These are phyloP conservation scores for Phytophthora fragariaefolia DNA, from an alignment of 352 stramenopile species.

Conservation along the genomic window DNA sequence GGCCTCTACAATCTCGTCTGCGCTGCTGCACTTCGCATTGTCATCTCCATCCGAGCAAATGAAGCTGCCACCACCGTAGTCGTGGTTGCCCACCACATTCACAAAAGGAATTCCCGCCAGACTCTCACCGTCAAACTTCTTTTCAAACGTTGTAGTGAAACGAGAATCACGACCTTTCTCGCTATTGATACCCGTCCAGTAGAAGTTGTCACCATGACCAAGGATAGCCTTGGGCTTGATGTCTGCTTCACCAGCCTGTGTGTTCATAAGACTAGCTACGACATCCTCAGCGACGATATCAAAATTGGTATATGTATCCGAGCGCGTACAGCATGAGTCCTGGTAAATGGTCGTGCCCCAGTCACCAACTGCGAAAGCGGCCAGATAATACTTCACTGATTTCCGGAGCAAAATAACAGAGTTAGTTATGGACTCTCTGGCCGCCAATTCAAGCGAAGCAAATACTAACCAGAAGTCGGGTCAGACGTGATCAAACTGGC, in stretches of 20 bases:
- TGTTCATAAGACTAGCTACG: slow-evolving; percentile 39
- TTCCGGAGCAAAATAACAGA: neutral
- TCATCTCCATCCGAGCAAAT: slow-evolving; percentile 47
- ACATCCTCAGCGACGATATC: slow-evolving; percentile 27
- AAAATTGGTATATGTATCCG: slow-evolving; percentile 34
- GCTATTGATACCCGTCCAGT: slow-evolving; percentile 62
- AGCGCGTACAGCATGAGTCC: slow-evolving; percentile 45
- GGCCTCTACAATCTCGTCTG: slow-evolving; percentile 40
- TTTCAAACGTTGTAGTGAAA: slow-evolving; percentile 37
- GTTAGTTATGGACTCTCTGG: neutral
- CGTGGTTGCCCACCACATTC: slow-evolving; percentile 72
- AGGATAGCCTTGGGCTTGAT: slow-evolving; percentile 57
- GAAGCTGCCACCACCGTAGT: slow-evolving; percentile 61
- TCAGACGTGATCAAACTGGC: slow-evolving; percentile 1
- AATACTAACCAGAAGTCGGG: neutral
- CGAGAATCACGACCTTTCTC: slow-evolving; percentile 40
- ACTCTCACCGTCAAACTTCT: slow-evolving; percentile 44
- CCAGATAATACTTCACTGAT: slow-evolving; percentile 17
- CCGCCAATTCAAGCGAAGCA: neutral
- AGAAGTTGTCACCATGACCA: slow-evolving; percentile 30
- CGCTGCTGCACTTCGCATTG: slow-evolving; percentile 43
- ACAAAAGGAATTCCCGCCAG: slow-evolving; percentile 53
- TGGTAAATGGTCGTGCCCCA: slow-evolving; percentile 44
- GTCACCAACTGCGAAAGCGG: slow-evolving; percentile 20
- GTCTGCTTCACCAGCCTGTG: slow-evolving; percentile 34